Evolutionary conservation across 2,329 filamentous ascomycete genomes (phyloP).

Genomic region (Colletotrichum agaves): DNA sequence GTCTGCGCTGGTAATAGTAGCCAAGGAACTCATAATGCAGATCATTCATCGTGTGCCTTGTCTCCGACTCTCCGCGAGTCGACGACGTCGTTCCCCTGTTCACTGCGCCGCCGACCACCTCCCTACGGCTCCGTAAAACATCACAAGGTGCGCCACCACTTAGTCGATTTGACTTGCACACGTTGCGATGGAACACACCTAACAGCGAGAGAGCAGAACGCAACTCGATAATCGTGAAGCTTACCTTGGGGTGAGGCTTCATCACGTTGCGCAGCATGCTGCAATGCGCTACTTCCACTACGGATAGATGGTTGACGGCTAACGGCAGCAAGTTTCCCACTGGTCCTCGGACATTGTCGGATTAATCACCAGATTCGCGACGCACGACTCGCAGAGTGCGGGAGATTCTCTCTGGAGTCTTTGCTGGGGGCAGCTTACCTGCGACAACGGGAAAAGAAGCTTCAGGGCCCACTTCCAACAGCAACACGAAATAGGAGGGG

Average conservation of each 20-base stretch:
- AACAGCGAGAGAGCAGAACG: background rate
- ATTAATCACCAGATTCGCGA: slow-evolving; percentile 5
- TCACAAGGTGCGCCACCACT: slow-evolving; percentile 1
- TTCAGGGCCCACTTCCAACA: slow-evolving; percentile 6
- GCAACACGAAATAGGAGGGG: slow-evolving; percentile 7
- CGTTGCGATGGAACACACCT: background rate
- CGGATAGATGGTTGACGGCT: background rate
- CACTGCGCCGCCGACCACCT: background rate
- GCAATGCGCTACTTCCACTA: background rate
- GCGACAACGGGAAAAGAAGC: slow-evolving; percentile 11
- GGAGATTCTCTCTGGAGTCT: background rate
- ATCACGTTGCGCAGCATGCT: slow-evolving; percentile 22
- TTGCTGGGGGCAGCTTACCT: slow-evolving; percentile 1
- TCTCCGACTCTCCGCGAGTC: background rate
- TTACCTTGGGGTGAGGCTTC: slow-evolving; percentile 5
- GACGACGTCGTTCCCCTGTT: background rate
- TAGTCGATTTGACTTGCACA: slow-evolving; percentile 11
- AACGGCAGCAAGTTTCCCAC: background rate
- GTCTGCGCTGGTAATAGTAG: background rate
- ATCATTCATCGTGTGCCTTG: slow-evolving; percentile 14
- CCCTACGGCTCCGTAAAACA: background rate
- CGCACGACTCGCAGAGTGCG: slow-evolving; percentile 7
- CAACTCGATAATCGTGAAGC: slow-evolving; percentile 8
- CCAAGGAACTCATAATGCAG: slow-evolving; percentile 13
- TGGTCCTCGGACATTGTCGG: slow-evolving; percentile 12